Conservation (phyloP, 371 early-diverging fungal species). For the Mucor irregularis region DNA sequence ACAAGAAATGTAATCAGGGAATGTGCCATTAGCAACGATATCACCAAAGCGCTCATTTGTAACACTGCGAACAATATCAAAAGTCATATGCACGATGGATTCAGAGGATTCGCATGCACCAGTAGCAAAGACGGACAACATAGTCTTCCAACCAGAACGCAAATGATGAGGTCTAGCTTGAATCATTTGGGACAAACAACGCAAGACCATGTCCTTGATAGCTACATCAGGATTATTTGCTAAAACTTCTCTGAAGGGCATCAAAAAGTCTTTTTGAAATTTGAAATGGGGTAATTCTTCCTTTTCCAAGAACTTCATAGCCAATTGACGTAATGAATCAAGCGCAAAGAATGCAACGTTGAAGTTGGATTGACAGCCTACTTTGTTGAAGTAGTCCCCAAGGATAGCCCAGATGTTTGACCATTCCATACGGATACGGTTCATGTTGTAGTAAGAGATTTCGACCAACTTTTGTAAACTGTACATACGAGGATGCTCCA, state of each 20-base stretch:
- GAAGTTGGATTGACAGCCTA: slow-evolving; percentile 86
- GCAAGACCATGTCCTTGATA: slow-evolving; percentile 92
- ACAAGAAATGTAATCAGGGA: slow-evolving; percentile 80
- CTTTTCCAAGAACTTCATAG: slow-evolving; percentile 94
- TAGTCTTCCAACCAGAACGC: slow-evolving; percentile 90
- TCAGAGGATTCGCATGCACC: slow-evolving; percentile 79
- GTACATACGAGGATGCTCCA: slow-evolving; percentile 79
- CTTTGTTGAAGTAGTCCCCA: slow-evolving; percentile 90
- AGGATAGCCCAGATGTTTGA: slow-evolving; percentile 92
- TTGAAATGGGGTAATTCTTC: slow-evolving; percentile 95
- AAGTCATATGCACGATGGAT: slow-evolving; percentile 64
- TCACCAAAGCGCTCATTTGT: slow-evolving; percentile 69
- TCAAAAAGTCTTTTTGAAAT: slow-evolving; percentile 94
- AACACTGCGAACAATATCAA: slow-evolving; percentile 66
- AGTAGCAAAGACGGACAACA: slow-evolving; percentile 78
- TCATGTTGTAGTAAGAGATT: slow-evolving; percentile 96
- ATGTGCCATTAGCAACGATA: slow-evolving; percentile 67
- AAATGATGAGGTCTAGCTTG: slow-evolving; percentile 75
- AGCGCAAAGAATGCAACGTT: slow-evolving; percentile 89
- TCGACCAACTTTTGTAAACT: slow-evolving; percentile 91
- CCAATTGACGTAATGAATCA: slow-evolving; percentile 90
- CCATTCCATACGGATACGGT: slow-evolving; percentile 96
- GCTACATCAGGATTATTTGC: slow-evolving; percentile 72
- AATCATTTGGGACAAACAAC: slow-evolving; percentile 89
- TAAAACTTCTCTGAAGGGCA: slow-evolving; percentile 88